Percentiles rank a stretch among this genome's conserved stretches.
phyloP scores from a whole-genome alignment of 2,329 filamentous ascomycete genomes.

The Fusarium gaditjirri region DNA sequence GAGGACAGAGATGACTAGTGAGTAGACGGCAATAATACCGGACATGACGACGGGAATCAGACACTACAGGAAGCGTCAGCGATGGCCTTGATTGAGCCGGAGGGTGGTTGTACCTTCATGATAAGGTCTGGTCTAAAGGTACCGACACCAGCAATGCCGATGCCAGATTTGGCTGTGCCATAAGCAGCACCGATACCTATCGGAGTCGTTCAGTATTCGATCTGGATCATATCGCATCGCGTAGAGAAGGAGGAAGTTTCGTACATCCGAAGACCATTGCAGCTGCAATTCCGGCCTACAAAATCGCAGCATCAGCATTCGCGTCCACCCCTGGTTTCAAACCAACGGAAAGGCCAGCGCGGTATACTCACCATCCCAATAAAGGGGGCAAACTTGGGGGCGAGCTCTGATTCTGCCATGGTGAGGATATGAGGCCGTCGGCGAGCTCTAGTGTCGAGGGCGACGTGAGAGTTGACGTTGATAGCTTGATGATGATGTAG shows the following conservation, averaged over 20 bases:
- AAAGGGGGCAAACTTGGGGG: slow-evolving; percentile 87
- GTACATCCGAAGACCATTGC: slow-evolving; percentile 88
- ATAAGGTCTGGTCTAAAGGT: slow-evolving; percentile 88
- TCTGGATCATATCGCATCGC: slow-evolving; percentile 15
- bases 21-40: slow-evolving; percentile 98
- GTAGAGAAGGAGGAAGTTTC: slow-evolving; percentile 46
- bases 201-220: slow-evolving; percentile 42
- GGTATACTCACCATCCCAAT: slow-evolving; percentile 79
- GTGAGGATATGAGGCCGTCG: slow-evolving; percentile 42
- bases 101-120: slow-evolving; percentile 75
- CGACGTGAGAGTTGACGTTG: slow-evolving; percentile 38
- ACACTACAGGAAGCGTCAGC: slow-evolving; percentile 63
- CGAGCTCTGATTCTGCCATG: slow-evolving; percentile 67
- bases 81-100: background rate
- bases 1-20: slow-evolving; percentile 94
- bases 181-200: slow-evolving; percentile 79
- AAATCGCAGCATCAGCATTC: slow-evolving; percentile 41
- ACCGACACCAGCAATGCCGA: slow-evolving; percentile 86
- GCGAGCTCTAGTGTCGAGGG: slow-evolving; percentile 29
- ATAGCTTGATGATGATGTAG: slow-evolving; percentile 46
- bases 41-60: slow-evolving; percentile 96
- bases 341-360: slow-evolving; percentile 3
- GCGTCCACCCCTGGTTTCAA: slow-evolving; percentile 15
- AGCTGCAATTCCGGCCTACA: slow-evolving; percentile 78
- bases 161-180: slow-evolving; percentile 88